Conservation (phyloP, 2,329 filamentous ascomycete species). For the Setomelanomma holmii region DNA sequence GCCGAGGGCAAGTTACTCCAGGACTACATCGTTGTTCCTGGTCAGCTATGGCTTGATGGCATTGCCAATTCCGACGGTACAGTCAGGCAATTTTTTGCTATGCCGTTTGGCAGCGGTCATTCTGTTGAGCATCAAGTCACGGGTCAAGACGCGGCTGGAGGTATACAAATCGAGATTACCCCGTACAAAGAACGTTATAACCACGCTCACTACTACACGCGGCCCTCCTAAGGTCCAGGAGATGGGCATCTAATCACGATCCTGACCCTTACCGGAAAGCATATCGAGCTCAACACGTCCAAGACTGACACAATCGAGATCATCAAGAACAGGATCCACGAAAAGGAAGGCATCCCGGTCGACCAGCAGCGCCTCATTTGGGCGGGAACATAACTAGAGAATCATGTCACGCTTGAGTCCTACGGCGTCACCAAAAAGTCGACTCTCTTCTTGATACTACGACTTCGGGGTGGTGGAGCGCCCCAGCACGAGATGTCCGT, state of each 20-base stretch:
- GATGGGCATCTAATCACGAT: conserved; percentile 1
- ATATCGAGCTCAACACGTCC: conserved; percentile 68
- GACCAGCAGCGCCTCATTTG: conserved; percentile 71
- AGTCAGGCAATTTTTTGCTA: conserved; percentile 48
- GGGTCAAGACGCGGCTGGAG: background rate
- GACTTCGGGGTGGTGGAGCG: conserved; percentile 62
- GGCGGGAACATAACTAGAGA: background rate
- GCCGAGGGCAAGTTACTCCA: conserved; percentile 32
- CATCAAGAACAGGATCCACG: conserved; percentile 91
- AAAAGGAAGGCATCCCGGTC: conserved; percentile 91
- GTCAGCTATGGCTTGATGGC: conserved; percentile 54
- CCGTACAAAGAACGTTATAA: conserved; percentile 27
- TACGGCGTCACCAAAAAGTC: conserved; percentile 87
- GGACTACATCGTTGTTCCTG: conserved; percentile 54
- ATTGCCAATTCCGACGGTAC: conserved; percentile 44
- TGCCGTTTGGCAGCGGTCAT: background rate
- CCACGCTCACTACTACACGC: background rate
- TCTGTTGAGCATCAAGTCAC: background rate
- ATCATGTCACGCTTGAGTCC: conserved; percentile 6
- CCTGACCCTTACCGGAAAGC: conserved; percentile 64
- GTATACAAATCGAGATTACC: conserved; percentile 47
- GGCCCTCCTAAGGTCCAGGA: background rate
- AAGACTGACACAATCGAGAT: conserved; percentile 86
- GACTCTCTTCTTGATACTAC: conserved; percentile 73
- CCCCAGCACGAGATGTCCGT: conserved; percentile 41